Conservation (phyloP, 345 rosid genomes). For the Populus nigra region DNA sequence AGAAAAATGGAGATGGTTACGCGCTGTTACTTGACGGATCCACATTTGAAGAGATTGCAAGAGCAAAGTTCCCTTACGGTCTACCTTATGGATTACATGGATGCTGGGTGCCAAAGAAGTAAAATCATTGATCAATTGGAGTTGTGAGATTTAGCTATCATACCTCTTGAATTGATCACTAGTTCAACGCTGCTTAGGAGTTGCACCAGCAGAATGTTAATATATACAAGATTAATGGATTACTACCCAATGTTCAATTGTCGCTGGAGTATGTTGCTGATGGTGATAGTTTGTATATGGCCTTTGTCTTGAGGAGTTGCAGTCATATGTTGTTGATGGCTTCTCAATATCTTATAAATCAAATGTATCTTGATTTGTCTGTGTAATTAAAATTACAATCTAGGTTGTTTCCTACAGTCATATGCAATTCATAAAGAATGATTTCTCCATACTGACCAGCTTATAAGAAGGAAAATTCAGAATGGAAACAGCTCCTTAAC, state of each 20-base stretch:
- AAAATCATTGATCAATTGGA: neutral
- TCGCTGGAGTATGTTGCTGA: neutral
- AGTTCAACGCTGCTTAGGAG: neutral
- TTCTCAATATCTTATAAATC: too few relatives aligned
- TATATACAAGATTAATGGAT: neutral
- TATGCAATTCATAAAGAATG: neutral
- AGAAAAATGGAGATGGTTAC: conserved; percentile 75
- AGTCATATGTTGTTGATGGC: neutral
- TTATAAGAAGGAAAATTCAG: neutral
- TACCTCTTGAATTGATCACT: neutral
- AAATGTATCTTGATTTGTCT: neutral
- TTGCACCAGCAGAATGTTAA: neutral
- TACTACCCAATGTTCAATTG: neutral
- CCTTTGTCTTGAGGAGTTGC: too few relatives aligned
- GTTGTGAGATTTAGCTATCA: neutral
- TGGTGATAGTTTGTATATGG: too few relatives aligned
- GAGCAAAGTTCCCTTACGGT: conserved; percentile 90
- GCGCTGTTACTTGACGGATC: conserved; percentile 76
- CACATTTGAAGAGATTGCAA: conserved; percentile 83
- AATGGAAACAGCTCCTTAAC: neutral
- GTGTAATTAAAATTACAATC: neutral
- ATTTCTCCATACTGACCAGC: neutral
- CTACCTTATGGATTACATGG: conserved; percentile 96
- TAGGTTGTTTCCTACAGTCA: neutral
- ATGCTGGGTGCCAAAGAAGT: conserved; percentile 77